phyloP scores from a whole-genome alignment of 2,329 filamentous ascomycete species.

The Coniochaeta hoffmannii region DNA sequence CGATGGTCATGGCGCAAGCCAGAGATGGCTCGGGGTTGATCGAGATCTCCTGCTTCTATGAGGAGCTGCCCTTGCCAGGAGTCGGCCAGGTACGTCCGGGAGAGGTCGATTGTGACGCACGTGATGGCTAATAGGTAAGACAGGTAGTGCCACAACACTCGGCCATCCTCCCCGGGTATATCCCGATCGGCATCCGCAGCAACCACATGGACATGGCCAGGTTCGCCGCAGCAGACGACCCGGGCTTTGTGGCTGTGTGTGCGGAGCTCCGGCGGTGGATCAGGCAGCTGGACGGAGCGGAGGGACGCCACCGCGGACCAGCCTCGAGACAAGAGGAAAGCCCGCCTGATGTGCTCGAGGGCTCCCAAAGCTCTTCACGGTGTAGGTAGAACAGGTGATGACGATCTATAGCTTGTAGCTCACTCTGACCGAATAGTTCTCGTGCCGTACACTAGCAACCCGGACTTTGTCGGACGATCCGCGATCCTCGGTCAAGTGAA shows the following conservation, averaged over 20 bases:
- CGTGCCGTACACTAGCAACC: neutral
- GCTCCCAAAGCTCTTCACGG: neutral
- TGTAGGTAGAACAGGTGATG: neutral
- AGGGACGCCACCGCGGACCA: neutral
- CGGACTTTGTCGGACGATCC: neutral
- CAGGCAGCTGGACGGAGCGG: neutral
- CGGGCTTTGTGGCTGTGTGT: slow-evolving; percentile 16
- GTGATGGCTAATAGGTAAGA: neutral
- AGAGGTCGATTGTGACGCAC: neutral
- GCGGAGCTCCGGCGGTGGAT: slow-evolving; percentile 16
- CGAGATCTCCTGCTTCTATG: slow-evolving; percentile 20
- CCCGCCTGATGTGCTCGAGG: neutral
- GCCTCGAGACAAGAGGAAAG: neutral
- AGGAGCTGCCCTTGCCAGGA: slow-evolving; percentile 17
- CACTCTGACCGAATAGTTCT: neutral
- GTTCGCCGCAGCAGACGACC: slow-evolving; percentile 14
- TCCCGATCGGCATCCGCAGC: slow-evolving; percentile 18
- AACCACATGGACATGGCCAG: slow-evolving; percentile 19
- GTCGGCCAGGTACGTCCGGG: slow-evolving; percentile 14
- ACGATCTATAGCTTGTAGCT: neutral
- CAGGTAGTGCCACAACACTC: slow-evolving; percentile 22
- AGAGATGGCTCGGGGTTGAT: slow-evolving; percentile 12
- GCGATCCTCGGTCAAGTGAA: neutral
- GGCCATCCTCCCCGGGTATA: slow-evolving; percentile 21
- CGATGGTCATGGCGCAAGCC: slow-evolving; percentile 16